Conservation (phyloP, 495 filamentous ascomycete species). For the Hyaloscypha finlandica region DNA sequence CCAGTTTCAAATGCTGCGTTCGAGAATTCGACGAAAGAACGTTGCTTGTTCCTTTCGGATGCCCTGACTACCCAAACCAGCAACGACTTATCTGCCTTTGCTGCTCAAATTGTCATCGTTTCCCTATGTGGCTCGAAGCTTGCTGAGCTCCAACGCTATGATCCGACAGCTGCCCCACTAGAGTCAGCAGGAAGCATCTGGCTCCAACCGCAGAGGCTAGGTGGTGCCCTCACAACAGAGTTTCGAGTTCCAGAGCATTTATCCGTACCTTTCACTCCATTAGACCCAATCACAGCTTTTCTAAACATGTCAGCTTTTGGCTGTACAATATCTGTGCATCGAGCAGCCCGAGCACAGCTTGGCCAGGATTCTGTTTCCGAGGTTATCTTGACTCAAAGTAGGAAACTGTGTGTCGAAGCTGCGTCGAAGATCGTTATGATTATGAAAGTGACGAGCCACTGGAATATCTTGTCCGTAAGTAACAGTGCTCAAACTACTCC, state of each 20-base stretch:
- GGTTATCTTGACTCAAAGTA: constrained; percentile 1
- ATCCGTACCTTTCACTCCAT: not conserved
- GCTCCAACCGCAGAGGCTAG: not conserved
- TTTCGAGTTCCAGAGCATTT: constrained; percentile 12
- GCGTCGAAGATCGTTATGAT: constrained; percentile 3
- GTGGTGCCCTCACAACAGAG: not conserved
- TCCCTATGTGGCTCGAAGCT: not conserved
- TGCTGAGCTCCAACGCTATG: constrained; percentile 6
- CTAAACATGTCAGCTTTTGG: not conserved
- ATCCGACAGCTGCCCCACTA: constrained; percentile 1
- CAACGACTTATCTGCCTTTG: not conserved
- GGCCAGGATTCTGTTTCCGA: not conserved
- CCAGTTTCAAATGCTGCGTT: constrained; percentile 32
- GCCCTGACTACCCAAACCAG: not conserved
- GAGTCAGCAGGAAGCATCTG: constrained; percentile 12
- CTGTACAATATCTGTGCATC: not conserved
- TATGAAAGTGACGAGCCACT: constrained; percentile 5
- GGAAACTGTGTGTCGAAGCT: not conserved
- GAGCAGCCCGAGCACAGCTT: not conserved
- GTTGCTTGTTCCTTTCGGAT: constrained; percentile 8
- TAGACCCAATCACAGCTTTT: constrained; percentile 1
- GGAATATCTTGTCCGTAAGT: constrained; percentile 1
- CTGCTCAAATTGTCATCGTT: not conserved
- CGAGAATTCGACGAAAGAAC: constrained; percentile 6
- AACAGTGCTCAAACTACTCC: not conserved